phyloP scores from a whole-genome alignment of 2,329 filamentous ascomycete genomes.

The Anthostomella pinea region DNA sequence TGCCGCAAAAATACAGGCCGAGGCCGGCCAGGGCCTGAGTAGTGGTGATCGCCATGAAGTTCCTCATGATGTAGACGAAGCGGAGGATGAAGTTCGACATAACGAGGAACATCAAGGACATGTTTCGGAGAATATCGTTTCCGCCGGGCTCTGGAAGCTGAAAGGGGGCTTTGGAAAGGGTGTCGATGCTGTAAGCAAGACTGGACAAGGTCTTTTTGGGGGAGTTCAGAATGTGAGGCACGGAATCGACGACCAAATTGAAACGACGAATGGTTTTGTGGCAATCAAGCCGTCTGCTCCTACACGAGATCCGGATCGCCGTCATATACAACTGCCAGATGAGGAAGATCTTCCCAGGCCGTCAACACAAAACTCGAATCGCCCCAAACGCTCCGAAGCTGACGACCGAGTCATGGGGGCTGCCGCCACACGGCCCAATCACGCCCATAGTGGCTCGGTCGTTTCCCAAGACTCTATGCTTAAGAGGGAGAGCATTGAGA shows the following conservation, averaged over 20 bases:
- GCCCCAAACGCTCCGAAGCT: conserved; percentile 13
- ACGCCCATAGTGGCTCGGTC: conserved; percentile 37
- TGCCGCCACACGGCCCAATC: conserved; percentile 20
- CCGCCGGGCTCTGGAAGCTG: conserved; percentile 43
- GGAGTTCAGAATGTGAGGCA: conserved; percentile 46
- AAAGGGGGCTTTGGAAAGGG: conserved; percentile 49
- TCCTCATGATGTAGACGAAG: conserved; percentile 49
- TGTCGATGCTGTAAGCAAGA: conserved; percentile 39
- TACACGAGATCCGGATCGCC: conserved; percentile 26
- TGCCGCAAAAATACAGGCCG: conserved; percentile 49
- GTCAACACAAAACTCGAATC: conserved; percentile 21
- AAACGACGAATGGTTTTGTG: conserved; percentile 54
- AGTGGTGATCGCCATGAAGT: conserved; percentile 52
- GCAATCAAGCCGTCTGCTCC: conserved; percentile 27
- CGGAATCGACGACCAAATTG: conserved; percentile 51
- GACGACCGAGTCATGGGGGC: conserved; percentile 30
- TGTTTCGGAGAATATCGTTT: conserved; percentile 26
- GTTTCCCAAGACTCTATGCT: conserved; percentile 39
- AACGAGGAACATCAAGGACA: conserved; percentile 10
- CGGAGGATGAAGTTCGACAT: conserved; percentile 29
- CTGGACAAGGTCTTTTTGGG: conserved; percentile 43
- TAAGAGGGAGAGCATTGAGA: conserved; percentile 32
- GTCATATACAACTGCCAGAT: conserved; percentile 30
- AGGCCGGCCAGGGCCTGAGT: conserved; percentile 46
- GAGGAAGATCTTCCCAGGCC: conserved; percentile 33